phyloP scores from a whole-genome alignment of 495 filamentous ascomycete genomes.

The Amorphotheca resinae region DNA sequence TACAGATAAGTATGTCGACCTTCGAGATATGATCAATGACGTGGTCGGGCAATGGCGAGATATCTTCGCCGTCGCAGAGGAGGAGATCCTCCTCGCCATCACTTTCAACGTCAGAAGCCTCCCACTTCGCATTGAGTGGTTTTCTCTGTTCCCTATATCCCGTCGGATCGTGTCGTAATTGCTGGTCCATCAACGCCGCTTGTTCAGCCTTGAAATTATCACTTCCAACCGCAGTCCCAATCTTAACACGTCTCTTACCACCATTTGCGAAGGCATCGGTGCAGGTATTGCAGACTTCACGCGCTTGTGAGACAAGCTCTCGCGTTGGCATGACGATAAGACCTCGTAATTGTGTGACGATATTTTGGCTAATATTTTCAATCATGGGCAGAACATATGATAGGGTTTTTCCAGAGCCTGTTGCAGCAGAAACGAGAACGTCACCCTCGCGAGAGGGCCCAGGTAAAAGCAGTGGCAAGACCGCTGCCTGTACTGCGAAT shows the following conservation, averaged over 20 bases:
- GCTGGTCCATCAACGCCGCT: slow-evolving; percentile 20
- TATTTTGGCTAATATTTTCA: slow-evolving; percentile 48
- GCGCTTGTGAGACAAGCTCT: slow-evolving; percentile 77
- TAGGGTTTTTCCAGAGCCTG: slow-evolving; percentile 88
- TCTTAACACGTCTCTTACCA: slow-evolving; percentile 49
- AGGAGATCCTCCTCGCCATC: slow-evolving; percentile 21
- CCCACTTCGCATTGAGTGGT: slow-evolving; percentile 19
- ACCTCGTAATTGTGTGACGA: slow-evolving; percentile 51
- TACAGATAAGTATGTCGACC: slow-evolving; percentile 83
- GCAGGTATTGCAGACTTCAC: slow-evolving; percentile 57
- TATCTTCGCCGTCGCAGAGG: slow-evolving; percentile 18
- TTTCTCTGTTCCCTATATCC: slow-evolving; percentile 29
- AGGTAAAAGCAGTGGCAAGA: slow-evolving; percentile 66
- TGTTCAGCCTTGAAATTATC: slow-evolving; percentile 68
- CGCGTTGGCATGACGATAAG: slow-evolving; percentile 80
- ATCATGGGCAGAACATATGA: slow-evolving; percentile 83
- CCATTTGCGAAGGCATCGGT: slow-evolving; percentile 30
- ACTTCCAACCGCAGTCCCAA: slow-evolving; percentile 74
- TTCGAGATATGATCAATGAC: slow-evolving; percentile 50
- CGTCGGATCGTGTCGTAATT: slow-evolving; percentile 37
- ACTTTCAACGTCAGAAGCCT: slow-evolving; percentile 7
- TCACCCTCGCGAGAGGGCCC: slow-evolving; percentile 49
- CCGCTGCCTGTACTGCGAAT: slow-evolving; percentile 72
- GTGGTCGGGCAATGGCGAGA: slow-evolving; percentile 41
- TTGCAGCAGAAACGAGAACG: slow-evolving; percentile 76